A percentile compares a stretch with the other conserved stretches of the same genome.
Conservation (phyloP, 1,139 yeast species). For the Arxiozyma heterogenica region DNA sequence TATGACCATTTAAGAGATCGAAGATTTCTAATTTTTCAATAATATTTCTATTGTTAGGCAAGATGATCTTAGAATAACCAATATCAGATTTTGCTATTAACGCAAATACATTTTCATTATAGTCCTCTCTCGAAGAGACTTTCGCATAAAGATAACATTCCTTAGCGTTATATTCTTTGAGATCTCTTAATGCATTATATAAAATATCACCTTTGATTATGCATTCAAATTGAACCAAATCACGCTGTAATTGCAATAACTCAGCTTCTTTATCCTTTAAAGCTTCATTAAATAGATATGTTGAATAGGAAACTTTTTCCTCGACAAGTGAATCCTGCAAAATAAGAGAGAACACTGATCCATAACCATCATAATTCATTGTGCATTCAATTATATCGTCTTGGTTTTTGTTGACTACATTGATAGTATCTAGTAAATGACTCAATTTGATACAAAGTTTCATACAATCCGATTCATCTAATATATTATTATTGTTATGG, state of each 20-base stretch:
- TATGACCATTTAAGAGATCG: conserved; percentile 12
- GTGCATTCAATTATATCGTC: conserved; percentile 38
- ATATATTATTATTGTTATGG: conserved; percentile 10
- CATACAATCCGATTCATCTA: conserved; percentile 13
- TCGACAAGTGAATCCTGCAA: conserved; percentile 64
- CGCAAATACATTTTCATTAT: conserved; percentile 23
- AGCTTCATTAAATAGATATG: conserved; percentile 38
- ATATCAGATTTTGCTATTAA: conserved; percentile 56
- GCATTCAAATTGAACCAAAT: conserved; percentile 49
- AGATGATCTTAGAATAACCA: conserved; percentile 58
- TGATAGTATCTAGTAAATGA: conserved; percentile 40
- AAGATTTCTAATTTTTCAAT: conserved; percentile 43
- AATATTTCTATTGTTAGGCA: conserved; percentile 56
- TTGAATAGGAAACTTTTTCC: conserved; percentile 63
- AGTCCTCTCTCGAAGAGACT: conserved; percentile 24
- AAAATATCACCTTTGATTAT: conserved; percentile 60
- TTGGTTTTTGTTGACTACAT: conserved; percentile 30
- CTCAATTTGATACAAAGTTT: conserved; percentile 34
- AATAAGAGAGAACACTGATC: conserved; percentile 56
- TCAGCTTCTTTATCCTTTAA: conserved; percentile 23
- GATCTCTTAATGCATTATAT: conserved; percentile 55
- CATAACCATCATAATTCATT: conserved; percentile 44
- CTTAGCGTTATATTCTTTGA: conserved; percentile 54
- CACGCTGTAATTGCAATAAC: conserved; percentile 41
- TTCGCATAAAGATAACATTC: conserved; percentile 47